Conservation (phyloP, 495 filamentous ascomycete genomes). For the Chaetomium fimeti region DNA sequence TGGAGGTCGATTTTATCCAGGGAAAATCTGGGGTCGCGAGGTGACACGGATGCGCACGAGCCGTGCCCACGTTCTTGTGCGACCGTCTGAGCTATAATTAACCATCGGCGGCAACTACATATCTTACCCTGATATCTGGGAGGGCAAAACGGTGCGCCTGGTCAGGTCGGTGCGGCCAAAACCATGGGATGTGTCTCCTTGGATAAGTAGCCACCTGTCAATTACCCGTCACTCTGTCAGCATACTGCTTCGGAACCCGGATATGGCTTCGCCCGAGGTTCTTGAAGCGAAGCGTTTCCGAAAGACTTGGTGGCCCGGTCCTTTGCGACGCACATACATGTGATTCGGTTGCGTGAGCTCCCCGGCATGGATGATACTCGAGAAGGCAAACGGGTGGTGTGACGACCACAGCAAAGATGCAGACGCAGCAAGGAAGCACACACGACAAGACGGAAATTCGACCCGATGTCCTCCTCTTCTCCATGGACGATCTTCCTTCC, state of each 20-base stretch:
- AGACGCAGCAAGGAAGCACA: not conserved
- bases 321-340: too few relatives aligned
- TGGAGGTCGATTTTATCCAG: not conserved
- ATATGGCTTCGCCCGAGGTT: not conserved
- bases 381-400: too few relatives aligned
- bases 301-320: too few relatives aligned
- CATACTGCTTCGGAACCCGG: not conserved
- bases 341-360: too few relatives aligned
- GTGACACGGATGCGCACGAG: not conserved
- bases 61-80: constrained; percentile 10
- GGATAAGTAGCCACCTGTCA: constrained; percentile 8
- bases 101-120: not conserved
- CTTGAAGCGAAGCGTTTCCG: too few relatives aligned
- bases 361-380: too few relatives aligned
- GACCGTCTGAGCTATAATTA: constrained; percentile 1
- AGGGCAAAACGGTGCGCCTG: not conserved
- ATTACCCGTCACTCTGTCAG: not conserved
- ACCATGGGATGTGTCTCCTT: not conserved
- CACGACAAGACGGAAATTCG: constrained; percentile 8
- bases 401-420: not conserved
- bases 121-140: not conserved
- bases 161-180: too few relatives aligned
- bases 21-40: constrained; percentile 2
- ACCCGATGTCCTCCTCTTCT: not conserved
- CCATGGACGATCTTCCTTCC: not conserved